Conservation (phyloP, 2,329 filamentous ascomycete genomes). For the Neonectria ditissima region DNA sequence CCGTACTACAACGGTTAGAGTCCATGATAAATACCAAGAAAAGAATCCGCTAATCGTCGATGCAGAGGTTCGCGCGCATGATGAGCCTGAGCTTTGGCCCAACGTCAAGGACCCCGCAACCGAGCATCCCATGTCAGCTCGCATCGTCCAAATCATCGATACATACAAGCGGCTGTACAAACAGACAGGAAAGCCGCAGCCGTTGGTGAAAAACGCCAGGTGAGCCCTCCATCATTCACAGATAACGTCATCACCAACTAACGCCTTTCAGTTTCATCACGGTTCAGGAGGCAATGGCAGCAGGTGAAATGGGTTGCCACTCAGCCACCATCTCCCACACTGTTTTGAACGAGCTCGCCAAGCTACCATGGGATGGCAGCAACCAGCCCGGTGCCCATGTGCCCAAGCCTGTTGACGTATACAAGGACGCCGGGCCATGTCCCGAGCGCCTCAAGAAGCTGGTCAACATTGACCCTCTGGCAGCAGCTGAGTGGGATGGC, state of each 20-base stretch:
- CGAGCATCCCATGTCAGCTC: slow-evolving; percentile 60
- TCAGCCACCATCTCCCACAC: slow-evolving; percentile 58
- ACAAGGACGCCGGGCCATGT: slow-evolving; percentile 50
- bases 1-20: slow-evolving; percentile 61
- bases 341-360: slow-evolving; percentile 53
- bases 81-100: slow-evolving; percentile 58
- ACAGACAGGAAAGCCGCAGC: slow-evolving; percentile 61
- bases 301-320: slow-evolving; percentile 60
- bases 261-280: slow-evolving; percentile 53
- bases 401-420: slow-evolving; percentile 55
- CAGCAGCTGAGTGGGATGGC: slow-evolving; percentile 52
- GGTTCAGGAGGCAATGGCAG: slow-evolving; percentile 58
- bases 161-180: slow-evolving; percentile 59
- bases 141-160: slow-evolving; percentile 61
- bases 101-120: slow-evolving; percentile 59
- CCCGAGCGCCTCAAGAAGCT: slow-evolving; percentile 52
- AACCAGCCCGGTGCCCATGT: slow-evolving; percentile 53
- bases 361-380: slow-evolving; percentile 51
- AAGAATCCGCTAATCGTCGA: neutral
- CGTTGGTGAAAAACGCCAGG: slow-evolving; percentile 60
- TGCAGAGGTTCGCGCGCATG: slow-evolving; percentile 57
- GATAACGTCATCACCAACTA: slow-evolving; percentile 5
- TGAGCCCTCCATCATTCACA: slow-evolving; percentile 21
- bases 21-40: neutral
- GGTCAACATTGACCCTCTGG: slow-evolving; percentile 54